These are phyloP conservation scores for Rhododendron mucronatum DNA, from an alignment of 148 eudicot species.

Conservation along the genomic window DNA sequence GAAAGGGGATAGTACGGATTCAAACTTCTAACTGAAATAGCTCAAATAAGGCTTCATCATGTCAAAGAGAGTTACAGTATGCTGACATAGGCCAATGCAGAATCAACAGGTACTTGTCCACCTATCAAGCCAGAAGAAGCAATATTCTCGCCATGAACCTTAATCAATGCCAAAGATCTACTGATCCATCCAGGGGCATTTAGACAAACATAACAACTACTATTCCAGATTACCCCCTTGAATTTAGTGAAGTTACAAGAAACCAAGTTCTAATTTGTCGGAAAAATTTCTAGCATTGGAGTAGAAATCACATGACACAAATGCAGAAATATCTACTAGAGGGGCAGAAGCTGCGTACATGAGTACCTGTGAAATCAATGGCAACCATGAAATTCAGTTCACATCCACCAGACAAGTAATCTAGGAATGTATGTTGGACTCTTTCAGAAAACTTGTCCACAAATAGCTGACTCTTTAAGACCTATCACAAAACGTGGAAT, in stretches of 20 bases:
- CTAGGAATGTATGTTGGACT: constrained; percentile 72
- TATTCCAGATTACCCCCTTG: neutral
- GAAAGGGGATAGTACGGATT: neutral
- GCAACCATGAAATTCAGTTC: constrained; percentile 99
- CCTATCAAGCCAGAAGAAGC: neutral
- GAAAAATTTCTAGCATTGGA: constrained; percentile 1
- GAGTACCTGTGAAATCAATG: constrained; percentile 90
- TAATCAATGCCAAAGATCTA: neutral
- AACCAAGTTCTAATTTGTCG: neutral
- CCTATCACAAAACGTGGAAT: constrained; percentile 35
- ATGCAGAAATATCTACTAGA: neutral
- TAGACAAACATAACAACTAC: neutral
- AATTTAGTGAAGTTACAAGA: neutral
- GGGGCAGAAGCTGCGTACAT: neutral
- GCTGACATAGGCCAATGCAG: neutral
- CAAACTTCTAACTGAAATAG: neutral
- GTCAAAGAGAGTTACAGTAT: neutral
- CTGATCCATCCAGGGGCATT: neutral
- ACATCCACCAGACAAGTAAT: constrained; percentile 82
- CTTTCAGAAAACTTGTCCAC: constrained; percentile 79
- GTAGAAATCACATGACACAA: neutral
- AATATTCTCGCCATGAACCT: neutral
- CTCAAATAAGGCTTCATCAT: neutral
- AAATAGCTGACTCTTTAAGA: constrained; percentile 74
- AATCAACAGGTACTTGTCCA: neutral